phyloP scores from a whole-genome alignment of 2,329 filamentous ascomycete genomes.

The Exophiala alcalophila region DNA sequence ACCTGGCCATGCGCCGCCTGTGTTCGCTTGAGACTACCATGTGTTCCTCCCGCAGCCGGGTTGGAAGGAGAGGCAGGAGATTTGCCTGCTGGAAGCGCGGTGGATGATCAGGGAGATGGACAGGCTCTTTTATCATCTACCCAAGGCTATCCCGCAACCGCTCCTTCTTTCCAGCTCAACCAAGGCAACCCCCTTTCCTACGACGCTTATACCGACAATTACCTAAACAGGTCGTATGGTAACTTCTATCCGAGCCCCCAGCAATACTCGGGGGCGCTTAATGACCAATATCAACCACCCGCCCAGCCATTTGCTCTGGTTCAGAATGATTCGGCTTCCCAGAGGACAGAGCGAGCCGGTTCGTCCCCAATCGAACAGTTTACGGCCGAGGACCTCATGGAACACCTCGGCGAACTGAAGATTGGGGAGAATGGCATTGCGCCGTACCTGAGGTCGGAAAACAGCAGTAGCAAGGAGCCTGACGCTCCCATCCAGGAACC shows the following conservation, averaged over 20 bases:
- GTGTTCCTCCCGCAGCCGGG: conserved; percentile 80
- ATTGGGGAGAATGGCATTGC: conserved; percentile 85
- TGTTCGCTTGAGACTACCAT: conserved; percentile 85
- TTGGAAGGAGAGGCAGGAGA: conserved; percentile 58
- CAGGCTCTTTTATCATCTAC: too few species aligned
- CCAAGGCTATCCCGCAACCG: conserved; percentile 19
- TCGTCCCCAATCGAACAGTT: conserved; percentile 56
- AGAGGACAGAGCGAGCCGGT: conserved; percentile 15
- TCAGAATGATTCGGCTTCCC: conserved; percentile 13
- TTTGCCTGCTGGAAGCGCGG: conserved; percentile 3
- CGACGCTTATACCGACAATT: conserved; percentile 20
- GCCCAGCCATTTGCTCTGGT: conserved; percentile 11
- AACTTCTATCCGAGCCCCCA: conserved; percentile 20
- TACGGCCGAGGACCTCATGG: conserved; percentile 68
- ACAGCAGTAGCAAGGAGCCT: conserved; percentile 48
- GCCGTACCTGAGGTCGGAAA: conserved; percentile 74
- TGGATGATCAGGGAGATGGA: conserved; percentile 14
- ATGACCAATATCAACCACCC: conserved; percentile 16
- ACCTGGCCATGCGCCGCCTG: conserved; percentile 97
- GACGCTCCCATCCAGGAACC: conserved; percentile 68
- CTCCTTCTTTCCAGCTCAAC: conserved; percentile 9
- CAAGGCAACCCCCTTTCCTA: conserved; percentile 17
- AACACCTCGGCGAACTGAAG: conserved; percentile 79
- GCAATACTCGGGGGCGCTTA: conserved; percentile 9
- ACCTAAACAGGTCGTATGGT: conserved; percentile 19